Percentiles rank a stretch among this genome's conserved stretches.
These are phyloP conservation scores for Albizia julibrissin DNA, from an alignment of 306 rosid species.

Conservation along the genomic window DNA sequence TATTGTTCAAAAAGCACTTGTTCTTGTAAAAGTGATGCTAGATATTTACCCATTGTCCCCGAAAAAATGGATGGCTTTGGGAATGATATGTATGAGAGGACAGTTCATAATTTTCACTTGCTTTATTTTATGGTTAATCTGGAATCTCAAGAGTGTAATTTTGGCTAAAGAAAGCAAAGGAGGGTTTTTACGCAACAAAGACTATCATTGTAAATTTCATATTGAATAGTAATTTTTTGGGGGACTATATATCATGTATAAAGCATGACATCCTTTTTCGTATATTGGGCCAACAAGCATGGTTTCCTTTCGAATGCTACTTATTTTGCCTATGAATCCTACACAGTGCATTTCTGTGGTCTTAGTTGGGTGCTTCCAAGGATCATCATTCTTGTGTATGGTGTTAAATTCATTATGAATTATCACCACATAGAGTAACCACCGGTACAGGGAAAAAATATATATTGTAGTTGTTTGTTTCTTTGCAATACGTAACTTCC, in stretches of 20 bases:
- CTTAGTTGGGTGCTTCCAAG: background rate
- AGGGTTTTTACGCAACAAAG: background rate
- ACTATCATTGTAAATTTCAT: slow-evolving; percentile 1
- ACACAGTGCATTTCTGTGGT: background rate
- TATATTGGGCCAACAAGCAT: background rate
- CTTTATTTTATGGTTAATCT: background rate
- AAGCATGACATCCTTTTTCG: background rate
- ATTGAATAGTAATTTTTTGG: background rate
- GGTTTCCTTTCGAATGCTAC: slow-evolving; percentile 11
- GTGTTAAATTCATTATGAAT: background rate
- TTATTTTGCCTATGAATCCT: background rate
- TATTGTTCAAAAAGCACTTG: background rate
- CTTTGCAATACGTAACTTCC: slow-evolving; percentile 3
- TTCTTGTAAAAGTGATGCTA: background rate
- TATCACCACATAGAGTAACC: too few species aligned
- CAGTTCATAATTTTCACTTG: background rate
- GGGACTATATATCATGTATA: background rate
- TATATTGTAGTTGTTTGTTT: background rate
- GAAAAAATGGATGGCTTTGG: slow-evolving; percentile 1
- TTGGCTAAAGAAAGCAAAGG: slow-evolving; percentile 11
- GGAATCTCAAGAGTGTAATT: background rate
- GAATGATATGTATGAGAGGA: background rate
- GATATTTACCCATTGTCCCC: background rate
- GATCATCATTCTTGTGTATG: slow-evolving; percentile 13
- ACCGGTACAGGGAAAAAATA: background rate